Evolutionary conservation across 106 monocot species (phyloP).

Genomic region (Dioscorea dumetorum): DNA sequence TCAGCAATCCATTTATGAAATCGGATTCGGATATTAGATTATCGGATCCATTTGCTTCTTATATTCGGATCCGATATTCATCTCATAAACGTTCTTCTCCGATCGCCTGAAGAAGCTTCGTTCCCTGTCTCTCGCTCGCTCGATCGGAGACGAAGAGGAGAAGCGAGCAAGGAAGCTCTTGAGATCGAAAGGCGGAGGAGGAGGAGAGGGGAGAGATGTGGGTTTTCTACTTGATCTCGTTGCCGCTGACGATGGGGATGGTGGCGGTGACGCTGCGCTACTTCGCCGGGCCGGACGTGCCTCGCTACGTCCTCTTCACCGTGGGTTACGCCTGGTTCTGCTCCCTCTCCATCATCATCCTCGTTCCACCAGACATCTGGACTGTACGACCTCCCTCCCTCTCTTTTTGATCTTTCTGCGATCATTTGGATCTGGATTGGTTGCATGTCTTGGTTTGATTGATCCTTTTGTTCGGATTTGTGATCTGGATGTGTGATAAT

Average conservation of each 20-base stretch:
- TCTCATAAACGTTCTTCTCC: too few relatives aligned
- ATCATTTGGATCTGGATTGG: background rate
- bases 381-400: constrained; percentile 37
- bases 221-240: constrained; percentile 96
- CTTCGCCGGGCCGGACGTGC: constrained; percentile 91
- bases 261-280: constrained; percentile 81
- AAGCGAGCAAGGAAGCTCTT: too few relatives aligned
- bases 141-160: too few relatives aligned
- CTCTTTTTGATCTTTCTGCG: background rate
- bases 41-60: too few relatives aligned
- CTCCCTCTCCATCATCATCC: constrained; percentile 94
- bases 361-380: constrained; percentile 99
- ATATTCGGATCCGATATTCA: too few relatives aligned
- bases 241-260: constrained; percentile 91
- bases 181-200: background rate
- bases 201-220: constrained; percentile 41
- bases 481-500: too few relatives aligned
- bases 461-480: too few relatives aligned
- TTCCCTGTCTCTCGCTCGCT: too few relatives aligned
- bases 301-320: constrained; percentile 77
- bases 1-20: too few relatives aligned
- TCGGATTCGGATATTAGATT: too few relatives aligned
- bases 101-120: too few relatives aligned
- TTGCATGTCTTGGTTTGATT: constrained; percentile 1
- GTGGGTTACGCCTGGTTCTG: constrained; percentile 99